phyloP scores from a whole-genome alignment of 129 eudicot species.

The Tanacetum coccineum region DNA sequence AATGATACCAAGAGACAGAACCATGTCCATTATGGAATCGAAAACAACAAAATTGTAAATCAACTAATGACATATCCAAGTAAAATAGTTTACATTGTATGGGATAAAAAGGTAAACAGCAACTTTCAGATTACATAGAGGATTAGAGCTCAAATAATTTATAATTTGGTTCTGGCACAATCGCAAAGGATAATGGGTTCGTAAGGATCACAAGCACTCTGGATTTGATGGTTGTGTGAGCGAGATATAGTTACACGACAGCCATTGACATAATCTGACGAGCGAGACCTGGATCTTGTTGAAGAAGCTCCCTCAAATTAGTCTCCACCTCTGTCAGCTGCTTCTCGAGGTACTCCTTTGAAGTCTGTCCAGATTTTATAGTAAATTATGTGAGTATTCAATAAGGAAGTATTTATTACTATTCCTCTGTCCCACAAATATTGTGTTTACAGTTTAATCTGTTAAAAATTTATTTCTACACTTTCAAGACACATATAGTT shows the following conservation, averaged over 20 bases:
- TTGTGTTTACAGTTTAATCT: too few relatives aligned
- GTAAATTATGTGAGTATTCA: background rate
- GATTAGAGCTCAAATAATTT: background rate
- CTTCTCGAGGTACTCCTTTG: slow-evolving; percentile 92
- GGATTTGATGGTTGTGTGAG: background rate
- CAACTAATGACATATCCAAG: background rate
- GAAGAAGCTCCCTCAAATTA: slow-evolving; percentile 87
- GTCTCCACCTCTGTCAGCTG: slow-evolving; percentile 77
- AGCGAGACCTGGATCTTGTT: slow-evolving; percentile 92
- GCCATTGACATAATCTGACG: slow-evolving; percentile 99
- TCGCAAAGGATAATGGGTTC: slow-evolving; percentile 1
- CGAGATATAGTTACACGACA: slow-evolving; percentile 28
- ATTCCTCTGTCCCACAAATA: too few relatives aligned
- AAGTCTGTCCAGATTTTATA: slow-evolving; percentile 44
- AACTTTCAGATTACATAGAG: slow-evolving; percentile 1
- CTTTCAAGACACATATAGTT: too few relatives aligned
- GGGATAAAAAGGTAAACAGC: background rate
- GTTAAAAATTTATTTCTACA: too few relatives aligned
- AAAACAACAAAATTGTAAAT: background rate
- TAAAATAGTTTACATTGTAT: background rate
- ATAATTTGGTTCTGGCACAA: slow-evolving; percentile 9
- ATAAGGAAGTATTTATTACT: background rate
- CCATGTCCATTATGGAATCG: too few relatives aligned
- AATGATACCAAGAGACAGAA: too few relatives aligned
- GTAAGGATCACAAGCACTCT: background rate